Conservation (phyloP, 306 rosid species). For the Gillenia trifoliata region DNA sequence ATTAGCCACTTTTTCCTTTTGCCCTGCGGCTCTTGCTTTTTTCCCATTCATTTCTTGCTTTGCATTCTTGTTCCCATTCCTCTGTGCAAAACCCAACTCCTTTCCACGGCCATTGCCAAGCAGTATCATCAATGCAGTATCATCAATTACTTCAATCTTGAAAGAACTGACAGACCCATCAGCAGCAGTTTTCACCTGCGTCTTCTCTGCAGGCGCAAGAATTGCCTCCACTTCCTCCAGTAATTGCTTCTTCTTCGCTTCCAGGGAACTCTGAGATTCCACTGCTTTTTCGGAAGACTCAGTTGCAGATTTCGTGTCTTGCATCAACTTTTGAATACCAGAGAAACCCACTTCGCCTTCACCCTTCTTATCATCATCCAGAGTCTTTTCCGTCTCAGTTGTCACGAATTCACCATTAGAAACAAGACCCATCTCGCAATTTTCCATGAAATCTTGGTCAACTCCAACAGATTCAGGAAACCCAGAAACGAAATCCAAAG, state of each 20-base stretch:
- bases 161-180: slow-evolving; percentile 19
- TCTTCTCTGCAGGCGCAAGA: slow-evolving; percentile 31
- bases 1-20: slow-evolving; percentile 13
- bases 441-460: not conserved
- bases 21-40: slow-evolving; percentile 37
- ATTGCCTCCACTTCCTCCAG: slow-evolving; percentile 56
- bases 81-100: slow-evolving; percentile 20
- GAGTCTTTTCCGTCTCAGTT: not conserved
- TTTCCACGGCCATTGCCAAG: slow-evolving; percentile 11
- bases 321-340: not conserved
- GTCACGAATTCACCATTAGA: slow-evolving; percentile 13
- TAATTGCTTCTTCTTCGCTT: slow-evolving; percentile 46
- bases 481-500: not conserved
- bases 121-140: slow-evolving; percentile 61
- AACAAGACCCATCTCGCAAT: slow-evolving; percentile 9
- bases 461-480: slow-evolving; percentile 16
- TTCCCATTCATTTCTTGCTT: slow-evolving; percentile 20
- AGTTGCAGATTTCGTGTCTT: not conserved
- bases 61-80: slow-evolving; percentile 9
- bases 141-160: slow-evolving; percentile 69
- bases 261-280: slow-evolving; percentile 24
- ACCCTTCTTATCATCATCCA: slow-evolving; percentile 13
- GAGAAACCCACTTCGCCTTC: not conserved
- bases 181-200: not conserved
- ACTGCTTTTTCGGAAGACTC: slow-evolving; percentile 13